Evolutionary conservation across 2,329 filamentous ascomycete genomes (phyloP).

Genomic region (Alternaria rosae): DNA sequence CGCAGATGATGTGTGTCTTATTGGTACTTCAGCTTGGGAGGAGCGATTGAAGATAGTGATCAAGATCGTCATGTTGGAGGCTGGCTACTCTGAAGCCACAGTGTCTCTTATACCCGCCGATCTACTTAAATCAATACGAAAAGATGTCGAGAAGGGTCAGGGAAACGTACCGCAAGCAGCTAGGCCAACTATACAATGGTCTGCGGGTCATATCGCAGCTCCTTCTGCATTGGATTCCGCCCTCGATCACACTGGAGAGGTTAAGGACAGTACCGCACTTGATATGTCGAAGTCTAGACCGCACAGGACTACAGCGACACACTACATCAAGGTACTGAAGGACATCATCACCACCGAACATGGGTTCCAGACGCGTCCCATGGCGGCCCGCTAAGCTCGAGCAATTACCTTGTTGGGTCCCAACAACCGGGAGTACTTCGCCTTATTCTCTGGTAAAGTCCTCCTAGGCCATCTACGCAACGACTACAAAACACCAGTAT

Average conservation of each 20-base stretch:
- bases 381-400: not conserved
- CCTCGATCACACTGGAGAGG: not conserved
- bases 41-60: not conserved
- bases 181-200: not conserved
- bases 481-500: not conserved
- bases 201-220: not conserved
- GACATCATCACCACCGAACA: not conserved
- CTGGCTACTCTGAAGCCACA: not conserved
- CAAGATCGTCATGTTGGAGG: slow-evolving; percentile 1
- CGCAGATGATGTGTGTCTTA: not conserved
- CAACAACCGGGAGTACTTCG: not conserved
- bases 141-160: not conserved
- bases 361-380: not conserved
- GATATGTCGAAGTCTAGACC: not conserved
- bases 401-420: not conserved
- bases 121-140: not conserved
- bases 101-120: not conserved
- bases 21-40: not conserved
- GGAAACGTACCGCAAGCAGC: not conserved
- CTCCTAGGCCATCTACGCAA: not conserved
- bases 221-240: not conserved
- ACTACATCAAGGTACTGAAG: not conserved
- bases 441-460: not conserved
- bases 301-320: not conserved
- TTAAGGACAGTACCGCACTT: not conserved